These are phyloP conservation scores for Sarcodon aspratus DNA, from an alignment of 768 basidiomycete genomes.

Conservation along the genomic window DNA sequence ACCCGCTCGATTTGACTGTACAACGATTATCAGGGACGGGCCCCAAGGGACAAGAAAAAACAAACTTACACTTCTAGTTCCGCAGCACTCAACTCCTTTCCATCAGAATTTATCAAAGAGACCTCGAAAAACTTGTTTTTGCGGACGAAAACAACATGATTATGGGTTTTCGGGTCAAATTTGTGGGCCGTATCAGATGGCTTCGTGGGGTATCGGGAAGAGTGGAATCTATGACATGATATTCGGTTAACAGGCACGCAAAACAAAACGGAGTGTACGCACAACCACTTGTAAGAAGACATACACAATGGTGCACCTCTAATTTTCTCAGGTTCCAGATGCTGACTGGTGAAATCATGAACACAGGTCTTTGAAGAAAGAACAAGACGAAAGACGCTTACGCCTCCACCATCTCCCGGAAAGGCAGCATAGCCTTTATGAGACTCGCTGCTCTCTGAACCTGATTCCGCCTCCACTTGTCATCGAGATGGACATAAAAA, in stretches of 20 bases:
- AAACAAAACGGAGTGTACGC: slow-evolving; percentile 14
- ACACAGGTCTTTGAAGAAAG: background rate
- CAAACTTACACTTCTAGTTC: slow-evolving; percentile 63
- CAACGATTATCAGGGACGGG: background rate
- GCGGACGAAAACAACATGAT: slow-evolving; percentile 84
- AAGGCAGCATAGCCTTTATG: slow-evolving; percentile 77
- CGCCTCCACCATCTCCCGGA: slow-evolving; percentile 73
- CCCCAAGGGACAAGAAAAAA: background rate
- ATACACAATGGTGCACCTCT: slow-evolving; percentile 74
- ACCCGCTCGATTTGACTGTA: slow-evolving; percentile 57
- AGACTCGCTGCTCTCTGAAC: slow-evolving; percentile 72
- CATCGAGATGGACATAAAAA: slow-evolving; percentile 82
- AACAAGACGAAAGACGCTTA: background rate
- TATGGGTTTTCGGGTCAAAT: slow-evolving; percentile 62
- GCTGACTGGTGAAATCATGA: slow-evolving; percentile 30
- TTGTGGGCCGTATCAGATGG: slow-evolving; percentile 78
- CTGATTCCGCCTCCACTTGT: slow-evolving; percentile 39
- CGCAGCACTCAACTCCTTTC: slow-evolving; percentile 60
- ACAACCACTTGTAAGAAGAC: slow-evolving; percentile 88
- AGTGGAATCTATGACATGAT: slow-evolving; percentile 59
- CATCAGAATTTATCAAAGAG: slow-evolving; percentile 45
- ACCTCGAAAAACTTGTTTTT: slow-evolving; percentile 91
- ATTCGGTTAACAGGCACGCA: background rate
- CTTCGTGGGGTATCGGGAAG: slow-evolving; percentile 77
- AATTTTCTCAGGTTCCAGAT: slow-evolving; percentile 82